Percentiles rank a stretch among this genome's conserved stretches.
These are phyloP conservation scores for Yamadazyma paraphyllophila DNA, from an alignment of 805 yeast species.

Conservation along the genomic window DNA sequence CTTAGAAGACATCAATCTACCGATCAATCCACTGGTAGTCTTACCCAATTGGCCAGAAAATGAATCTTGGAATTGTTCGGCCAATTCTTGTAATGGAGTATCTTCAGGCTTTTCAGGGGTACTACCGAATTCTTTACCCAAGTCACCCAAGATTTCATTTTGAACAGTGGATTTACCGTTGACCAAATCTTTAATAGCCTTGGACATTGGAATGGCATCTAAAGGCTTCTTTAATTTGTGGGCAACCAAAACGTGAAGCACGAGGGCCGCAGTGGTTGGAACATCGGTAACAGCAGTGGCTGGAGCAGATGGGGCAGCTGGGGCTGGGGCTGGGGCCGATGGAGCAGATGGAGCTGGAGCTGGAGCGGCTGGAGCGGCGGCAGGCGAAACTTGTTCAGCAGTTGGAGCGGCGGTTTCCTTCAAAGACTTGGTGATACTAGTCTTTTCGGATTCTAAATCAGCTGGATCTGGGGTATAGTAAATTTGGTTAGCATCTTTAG, in stretches of 20 bases:
- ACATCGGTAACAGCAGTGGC: conserved; percentile 84
- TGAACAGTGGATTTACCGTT: conserved; percentile 99
- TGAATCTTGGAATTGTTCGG: conserved; percentile 90
- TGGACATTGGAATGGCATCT: conserved; percentile 80
- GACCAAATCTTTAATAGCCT: conserved; percentile 94
- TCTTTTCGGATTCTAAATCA: conserved; percentile 31
- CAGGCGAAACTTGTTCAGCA: conserved; percentile 22
- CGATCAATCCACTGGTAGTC: conserved; percentile 83
- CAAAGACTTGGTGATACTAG: conserved; percentile 14
- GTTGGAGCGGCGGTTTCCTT: conserved; percentile 31
- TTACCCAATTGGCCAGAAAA: conserved; percentile 90
- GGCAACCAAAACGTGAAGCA: conserved; percentile 88
- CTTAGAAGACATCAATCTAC: conserved; percentile 91
- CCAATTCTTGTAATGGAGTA: conserved; percentile 92
- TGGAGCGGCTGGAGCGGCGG: conserved; percentile 50
- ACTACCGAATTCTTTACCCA: conserved; percentile 96
- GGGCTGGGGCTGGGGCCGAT: conserved; percentile 57
- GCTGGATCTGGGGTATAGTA: conserved; percentile 88
- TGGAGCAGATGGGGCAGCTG: conserved; percentile 73
- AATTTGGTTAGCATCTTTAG: conserved; percentile 94
- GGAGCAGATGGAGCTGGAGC: conserved; percentile 54
- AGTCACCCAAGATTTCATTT: conserved; percentile 97
- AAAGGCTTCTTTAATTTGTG: conserved; percentile 91
- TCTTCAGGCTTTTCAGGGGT: conserved; percentile 99
- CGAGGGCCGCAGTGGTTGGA: conserved; percentile 79